These are phyloP conservation scores for Cladosporium halotolerans DNA, from an alignment of 2,329 filamentous ascomycete species.

Conservation along the genomic window DNA sequence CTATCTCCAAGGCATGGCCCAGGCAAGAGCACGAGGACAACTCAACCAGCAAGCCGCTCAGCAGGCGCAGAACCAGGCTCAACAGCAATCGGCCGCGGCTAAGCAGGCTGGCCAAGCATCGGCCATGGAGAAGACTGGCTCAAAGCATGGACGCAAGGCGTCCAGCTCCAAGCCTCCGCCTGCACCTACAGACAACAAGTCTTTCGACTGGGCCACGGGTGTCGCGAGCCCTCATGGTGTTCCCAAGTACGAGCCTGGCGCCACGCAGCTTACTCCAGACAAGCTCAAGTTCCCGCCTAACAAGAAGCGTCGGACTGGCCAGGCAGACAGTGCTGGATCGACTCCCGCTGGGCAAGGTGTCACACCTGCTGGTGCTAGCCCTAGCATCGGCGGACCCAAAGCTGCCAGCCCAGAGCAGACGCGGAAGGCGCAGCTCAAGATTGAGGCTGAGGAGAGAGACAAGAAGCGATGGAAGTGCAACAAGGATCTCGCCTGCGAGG, in stretches of 20 bases:
- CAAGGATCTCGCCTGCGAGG: conserved; percentile 45
- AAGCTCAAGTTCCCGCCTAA: conserved; percentile 53
- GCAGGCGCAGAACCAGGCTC: conserved; percentile 12
- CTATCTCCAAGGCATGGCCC: conserved; percentile 26
- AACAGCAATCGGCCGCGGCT: conserved; percentile 6
- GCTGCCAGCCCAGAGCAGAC: conserved; percentile 41
- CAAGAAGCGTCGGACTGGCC: conserved; percentile 49
- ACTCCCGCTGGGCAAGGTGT: conserved; percentile 32
- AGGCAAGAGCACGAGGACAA: conserved; percentile 18
- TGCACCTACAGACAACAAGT: conserved; percentile 30
- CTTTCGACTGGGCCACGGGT: conserved; percentile 25
- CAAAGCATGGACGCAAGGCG: conserved; percentile 17
- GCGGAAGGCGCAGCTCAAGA: conserved; percentile 32
- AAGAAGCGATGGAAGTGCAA: conserved; percentile 49
- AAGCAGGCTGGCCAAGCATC: neutral
- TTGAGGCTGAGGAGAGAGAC: conserved; percentile 37
- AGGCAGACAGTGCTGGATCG: conserved; percentile 33
- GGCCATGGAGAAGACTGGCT: conserved; percentile 16
- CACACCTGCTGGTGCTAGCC: conserved; percentile 35
- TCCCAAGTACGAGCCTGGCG: conserved; percentile 47
- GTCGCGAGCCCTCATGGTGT: conserved; percentile 45
- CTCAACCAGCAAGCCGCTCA: conserved; percentile 13
- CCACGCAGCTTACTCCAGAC: conserved; percentile 47
- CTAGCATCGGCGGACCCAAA: conserved; percentile 32
- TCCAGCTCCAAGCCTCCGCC: conserved; percentile 25